phyloP scores from a whole-genome alignment of 371 early-diverging fungal species.

The Mortierella sp. region DNA sequence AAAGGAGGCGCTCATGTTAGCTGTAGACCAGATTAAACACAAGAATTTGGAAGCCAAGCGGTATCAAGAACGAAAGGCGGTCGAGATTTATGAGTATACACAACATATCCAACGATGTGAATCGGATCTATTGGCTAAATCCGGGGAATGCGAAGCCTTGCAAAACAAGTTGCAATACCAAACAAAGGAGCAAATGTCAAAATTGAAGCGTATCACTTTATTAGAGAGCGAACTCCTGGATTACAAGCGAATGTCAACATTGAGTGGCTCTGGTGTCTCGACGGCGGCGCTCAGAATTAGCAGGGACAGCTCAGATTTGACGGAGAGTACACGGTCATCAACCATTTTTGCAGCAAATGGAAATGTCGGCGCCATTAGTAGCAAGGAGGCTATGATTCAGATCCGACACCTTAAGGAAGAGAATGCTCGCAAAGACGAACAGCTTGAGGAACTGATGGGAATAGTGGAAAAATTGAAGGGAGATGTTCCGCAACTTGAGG shows the following conservation, averaged over 20 bases:
- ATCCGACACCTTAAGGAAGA: constrained; percentile 44
- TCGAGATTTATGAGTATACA: constrained; percentile 46
- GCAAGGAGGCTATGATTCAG: constrained; percentile 4
- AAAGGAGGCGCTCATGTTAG: constrained; percentile 44
- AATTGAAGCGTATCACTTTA: constrained; percentile 42
- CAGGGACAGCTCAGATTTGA: constrained; percentile 17
- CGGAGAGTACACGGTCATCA: constrained; percentile 30
- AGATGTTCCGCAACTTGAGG: constrained; percentile 7
- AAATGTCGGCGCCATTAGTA: neutral
- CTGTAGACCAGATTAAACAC: constrained; percentile 31
- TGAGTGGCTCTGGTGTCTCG: constrained; percentile 12
- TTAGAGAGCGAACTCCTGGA: constrained; percentile 46
- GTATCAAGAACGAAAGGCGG: constrained; percentile 28
- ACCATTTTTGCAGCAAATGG: neutral
- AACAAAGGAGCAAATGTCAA: constrained; percentile 39
- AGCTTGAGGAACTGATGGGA: constrained; percentile 20
- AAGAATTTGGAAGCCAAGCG: constrained; percentile 34
- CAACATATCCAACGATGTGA: constrained; percentile 52
- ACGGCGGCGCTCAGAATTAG: constrained; percentile 14
- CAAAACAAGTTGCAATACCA: constrained; percentile 32
- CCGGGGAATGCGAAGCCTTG: constrained; percentile 37
- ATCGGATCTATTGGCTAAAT: constrained; percentile 26
- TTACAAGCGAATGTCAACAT: constrained; percentile 31
- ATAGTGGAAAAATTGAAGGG: constrained; percentile 16
- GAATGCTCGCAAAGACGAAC: constrained; percentile 37